A percentile compares a stretch with the other conserved stretches of the same genome.
phyloP scores from a whole-genome alignment of 2,329 filamentous ascomycete genomes.

The Phaeosphaeria sp. region DNA sequence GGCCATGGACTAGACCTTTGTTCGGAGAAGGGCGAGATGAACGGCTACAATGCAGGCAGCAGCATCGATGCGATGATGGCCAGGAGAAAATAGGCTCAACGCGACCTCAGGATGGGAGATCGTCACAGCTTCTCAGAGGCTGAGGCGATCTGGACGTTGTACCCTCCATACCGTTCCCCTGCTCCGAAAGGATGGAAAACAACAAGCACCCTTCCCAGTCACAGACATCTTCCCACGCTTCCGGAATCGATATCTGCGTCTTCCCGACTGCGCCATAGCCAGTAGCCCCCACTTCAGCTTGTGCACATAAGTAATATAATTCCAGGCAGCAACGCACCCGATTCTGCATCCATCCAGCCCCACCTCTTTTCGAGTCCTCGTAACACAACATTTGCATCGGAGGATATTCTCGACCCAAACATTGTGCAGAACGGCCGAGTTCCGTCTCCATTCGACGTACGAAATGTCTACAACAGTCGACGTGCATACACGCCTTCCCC shows the following conservation, averaged over 20 bases:
- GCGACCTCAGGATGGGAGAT: background rate
- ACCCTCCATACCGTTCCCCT: background rate
- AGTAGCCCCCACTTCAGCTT: background rate
- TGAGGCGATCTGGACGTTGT: background rate
- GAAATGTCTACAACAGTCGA: background rate
- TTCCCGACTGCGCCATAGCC: background rate
- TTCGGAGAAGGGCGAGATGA: background rate
- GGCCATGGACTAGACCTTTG: background rate
- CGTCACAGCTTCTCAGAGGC: background rate
- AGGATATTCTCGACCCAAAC: conserved; percentile 1
- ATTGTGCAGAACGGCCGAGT: background rate
- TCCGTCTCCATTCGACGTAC: background rate
- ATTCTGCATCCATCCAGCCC: background rate
- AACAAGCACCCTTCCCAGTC: background rate
- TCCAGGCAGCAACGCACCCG: background rate
- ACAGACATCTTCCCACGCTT: background rate
- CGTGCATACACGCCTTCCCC: background rate
- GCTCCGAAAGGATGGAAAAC: background rate
- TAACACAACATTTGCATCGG: conserved; percentile 6
- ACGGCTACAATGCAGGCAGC: background rate
- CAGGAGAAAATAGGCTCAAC: background rate
- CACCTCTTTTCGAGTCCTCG: conserved; percentile 1
- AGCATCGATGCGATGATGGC: background rate
- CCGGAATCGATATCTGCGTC: background rate
- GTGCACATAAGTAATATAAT: background rate